Conservation (phyloP, 129 eudicot genomes). For the Heracleum sosnowskyi region DNA sequence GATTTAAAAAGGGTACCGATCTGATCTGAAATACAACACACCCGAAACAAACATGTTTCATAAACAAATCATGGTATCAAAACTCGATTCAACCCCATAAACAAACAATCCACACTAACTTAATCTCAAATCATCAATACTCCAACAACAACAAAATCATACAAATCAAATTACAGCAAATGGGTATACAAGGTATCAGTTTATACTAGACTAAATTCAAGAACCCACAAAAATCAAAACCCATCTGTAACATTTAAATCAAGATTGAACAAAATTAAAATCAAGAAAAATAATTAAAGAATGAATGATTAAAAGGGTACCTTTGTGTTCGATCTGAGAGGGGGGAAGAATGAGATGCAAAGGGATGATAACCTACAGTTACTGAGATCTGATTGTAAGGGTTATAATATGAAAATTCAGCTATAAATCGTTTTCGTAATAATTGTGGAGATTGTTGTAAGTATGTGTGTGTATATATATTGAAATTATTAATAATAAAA, state of each 20-base stretch:
- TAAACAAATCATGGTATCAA: too few species aligned
- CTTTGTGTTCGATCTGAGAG: conserved; percentile 7
- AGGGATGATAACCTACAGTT: neutral
- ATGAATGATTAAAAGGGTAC: neutral
- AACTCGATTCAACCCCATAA: too few species aligned
- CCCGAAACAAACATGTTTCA: too few species aligned
- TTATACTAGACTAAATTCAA: neutral
- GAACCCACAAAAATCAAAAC: neutral
- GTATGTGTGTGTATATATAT: neutral
- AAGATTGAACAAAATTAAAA: neutral
- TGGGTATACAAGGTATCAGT: too few species aligned
- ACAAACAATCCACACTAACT: too few species aligned
- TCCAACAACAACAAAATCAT: too few species aligned
- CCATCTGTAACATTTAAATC: neutral
- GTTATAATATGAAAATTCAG: neutral
- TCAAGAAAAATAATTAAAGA: neutral
- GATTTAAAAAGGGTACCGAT: neutral
- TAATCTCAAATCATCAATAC: too few species aligned
- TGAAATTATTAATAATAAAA: too few species aligned
- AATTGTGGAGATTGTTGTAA: neutral
- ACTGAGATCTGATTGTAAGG: conserved; percentile 4
- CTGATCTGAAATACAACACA: too few species aligned
- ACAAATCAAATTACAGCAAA: too few species aligned
- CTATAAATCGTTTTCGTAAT: conserved; percentile 4
- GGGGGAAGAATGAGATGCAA: neutral